A percentile compares a stretch with the other conserved stretches of the same genome.
Conservation (phyloP, 2,329 filamentous ascomycete genomes). For the Xylogone sp. region DNA sequence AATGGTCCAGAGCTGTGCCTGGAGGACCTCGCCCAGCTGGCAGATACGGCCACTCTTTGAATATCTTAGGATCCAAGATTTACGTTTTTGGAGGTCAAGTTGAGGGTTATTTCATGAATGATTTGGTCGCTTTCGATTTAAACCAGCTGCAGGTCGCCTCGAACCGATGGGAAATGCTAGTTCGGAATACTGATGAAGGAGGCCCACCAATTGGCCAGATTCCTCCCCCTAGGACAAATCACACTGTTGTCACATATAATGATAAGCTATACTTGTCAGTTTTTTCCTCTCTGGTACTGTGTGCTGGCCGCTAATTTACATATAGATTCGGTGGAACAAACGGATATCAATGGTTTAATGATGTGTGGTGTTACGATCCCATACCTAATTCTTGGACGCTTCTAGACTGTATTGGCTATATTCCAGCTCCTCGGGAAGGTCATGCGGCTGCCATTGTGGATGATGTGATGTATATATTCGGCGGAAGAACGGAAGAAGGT, state of each 20-base stretch:
- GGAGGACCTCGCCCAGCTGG: constrained; percentile 82
- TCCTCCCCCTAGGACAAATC: constrained; percentile 90
- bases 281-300: not conserved
- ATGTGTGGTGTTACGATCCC: constrained; percentile 95
- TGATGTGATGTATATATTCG: constrained; percentile 99
- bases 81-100: constrained; percentile 98
- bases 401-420: constrained; percentile 95
- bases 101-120: constrained; percentile 97
- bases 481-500: constrained; percentile 90
- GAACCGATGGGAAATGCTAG: constrained; percentile 93
- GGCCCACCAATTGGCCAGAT: constrained; percentile 59
- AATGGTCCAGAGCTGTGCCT: constrained; percentile 94
- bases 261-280: constrained; percentile 91
- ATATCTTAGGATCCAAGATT: constrained; percentile 94
- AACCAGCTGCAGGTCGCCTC: constrained; percentile 89
- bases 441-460: constrained; percentile 91
- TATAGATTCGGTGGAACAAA: constrained; percentile 93
- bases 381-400: constrained; percentile 78
- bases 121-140: constrained; percentile 89
- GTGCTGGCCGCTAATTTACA: not conserved
- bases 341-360: constrained; percentile 95
- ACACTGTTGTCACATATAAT: constrained; percentile 85
- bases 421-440: constrained; percentile 87
- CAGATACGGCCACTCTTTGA: constrained; percentile 92
- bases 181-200: constrained; percentile 66